Percentiles rank a stretch among this genome's conserved stretches.
These are phyloP conservation scores for Trichocladium uniseriatum DNA, from an alignment of 495 filamentous ascomycete genomes.

Conservation along the genomic window DNA sequence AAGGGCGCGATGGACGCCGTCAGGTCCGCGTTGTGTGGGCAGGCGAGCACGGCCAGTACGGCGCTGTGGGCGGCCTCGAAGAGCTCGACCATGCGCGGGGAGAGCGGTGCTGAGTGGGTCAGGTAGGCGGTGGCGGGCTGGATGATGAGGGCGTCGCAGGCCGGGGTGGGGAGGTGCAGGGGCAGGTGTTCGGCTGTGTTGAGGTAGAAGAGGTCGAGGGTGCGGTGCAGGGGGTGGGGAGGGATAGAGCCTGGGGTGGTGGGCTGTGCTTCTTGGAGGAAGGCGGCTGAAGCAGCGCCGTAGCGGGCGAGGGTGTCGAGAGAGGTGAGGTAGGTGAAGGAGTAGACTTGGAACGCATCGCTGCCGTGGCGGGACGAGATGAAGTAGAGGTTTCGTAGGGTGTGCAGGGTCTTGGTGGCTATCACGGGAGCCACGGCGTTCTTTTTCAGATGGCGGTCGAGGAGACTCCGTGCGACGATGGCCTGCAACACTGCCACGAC, in stretches of 20 bases:
- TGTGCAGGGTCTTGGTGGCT: constrained; percentile 66
- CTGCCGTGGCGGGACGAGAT: constrained; percentile 70
- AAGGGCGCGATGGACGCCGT: constrained; percentile 68
- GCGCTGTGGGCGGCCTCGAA: constrained; percentile 91
- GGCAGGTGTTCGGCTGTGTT: constrained; percentile 85
- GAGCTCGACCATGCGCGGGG: constrained; percentile 49
- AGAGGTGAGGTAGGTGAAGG: constrained; percentile 78
- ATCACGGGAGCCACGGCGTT: constrained; percentile 54
- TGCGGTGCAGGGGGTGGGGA: constrained; percentile 63
- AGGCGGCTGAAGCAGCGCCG: constrained; percentile 56
- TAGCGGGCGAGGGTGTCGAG: constrained; percentile 78
- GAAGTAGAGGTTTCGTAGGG: constrained; percentile 78
- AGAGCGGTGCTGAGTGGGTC: constrained; percentile 36
- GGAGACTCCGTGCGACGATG: constrained; percentile 53
- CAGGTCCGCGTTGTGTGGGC: constrained; percentile 63
- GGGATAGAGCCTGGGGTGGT: constrained; percentile 53
- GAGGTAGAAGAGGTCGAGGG: constrained; percentile 82
- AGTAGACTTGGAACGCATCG: constrained; percentile 65
- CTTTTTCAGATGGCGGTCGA: constrained; percentile 36
- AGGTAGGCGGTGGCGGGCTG: constrained; percentile 71
- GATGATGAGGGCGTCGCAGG: constrained; percentile 65
- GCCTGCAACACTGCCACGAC: constrained; percentile 67
- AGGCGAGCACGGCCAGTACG: constrained; percentile 71
- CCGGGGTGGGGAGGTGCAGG: constrained; percentile 50
- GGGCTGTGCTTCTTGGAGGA: constrained; percentile 57